Conservation (phyloP, 768 basidiomycete species). For the Termitomyces sp. region DNA sequence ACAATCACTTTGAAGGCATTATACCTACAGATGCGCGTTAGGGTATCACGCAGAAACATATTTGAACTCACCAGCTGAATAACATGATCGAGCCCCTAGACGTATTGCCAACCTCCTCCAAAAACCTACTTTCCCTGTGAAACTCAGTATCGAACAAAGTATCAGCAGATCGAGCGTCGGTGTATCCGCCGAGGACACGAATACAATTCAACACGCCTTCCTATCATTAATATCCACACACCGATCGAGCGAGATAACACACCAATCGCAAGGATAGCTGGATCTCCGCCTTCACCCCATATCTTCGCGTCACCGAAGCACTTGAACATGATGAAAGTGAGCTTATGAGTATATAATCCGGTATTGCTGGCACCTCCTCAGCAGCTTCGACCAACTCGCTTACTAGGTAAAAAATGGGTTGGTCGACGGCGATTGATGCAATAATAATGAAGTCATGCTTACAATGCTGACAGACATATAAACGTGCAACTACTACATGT, state of each 20-base stretch:
- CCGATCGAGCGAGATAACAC: conserved; percentile 11
- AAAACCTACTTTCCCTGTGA: conserved; percentile 52
- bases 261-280: conserved; percentile 50
- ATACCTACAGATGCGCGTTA: conserved; percentile 35
- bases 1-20: conserved; percentile 53
- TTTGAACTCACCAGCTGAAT: conserved; percentile 47
- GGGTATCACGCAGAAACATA: background rate
- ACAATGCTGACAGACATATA: conserved; percentile 62
- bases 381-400: conserved; percentile 49
- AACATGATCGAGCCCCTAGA: conserved; percentile 47
- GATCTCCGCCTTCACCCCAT: conserved; percentile 51
- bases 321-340: conserved; percentile 23
- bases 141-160: conserved; percentile 56
- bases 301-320: conserved; percentile 48
- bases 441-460: conserved; percentile 15
- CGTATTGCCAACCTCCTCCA: conserved; percentile 33
- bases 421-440: background rate
- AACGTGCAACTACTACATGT: conserved; percentile 44
- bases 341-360: background rate
- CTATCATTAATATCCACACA: background rate
- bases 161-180: conserved; percentile 38
- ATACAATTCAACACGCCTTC: conserved; percentile 56
- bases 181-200: conserved; percentile 59
- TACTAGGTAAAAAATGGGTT: conserved; percentile 29
- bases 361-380: conserved; percentile 46